Base-by-base conservation (phyloP, 2,329 filamentous ascomycete species). In the Penicillium decumbens region DNA sequence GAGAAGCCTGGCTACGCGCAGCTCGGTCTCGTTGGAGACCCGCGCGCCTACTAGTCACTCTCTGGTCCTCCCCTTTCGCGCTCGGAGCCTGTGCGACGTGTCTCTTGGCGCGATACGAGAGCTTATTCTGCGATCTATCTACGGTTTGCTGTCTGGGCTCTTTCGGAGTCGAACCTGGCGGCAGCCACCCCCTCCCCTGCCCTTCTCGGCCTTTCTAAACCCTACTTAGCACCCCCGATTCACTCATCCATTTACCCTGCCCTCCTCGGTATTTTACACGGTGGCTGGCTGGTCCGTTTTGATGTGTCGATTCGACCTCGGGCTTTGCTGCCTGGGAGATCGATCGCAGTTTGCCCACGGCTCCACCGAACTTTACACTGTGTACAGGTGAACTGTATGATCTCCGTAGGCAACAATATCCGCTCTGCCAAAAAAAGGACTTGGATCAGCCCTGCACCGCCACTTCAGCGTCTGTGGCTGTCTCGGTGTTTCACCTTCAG, bases 291-390 rank as follows among this genome's bases (percentile, higher is more conserved):
- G 27, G 12, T 15, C 38, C 9, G 15, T 9, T 41, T 50, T 29
- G 50, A 53, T 43, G 50, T 53, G 30, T 53, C 50, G 37, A 49
- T 46, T 42, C 40, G 47, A 47, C 42, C 43, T 47, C 47, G 47
- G 51, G 37, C 40, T 25, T 32, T 32, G 18, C 45, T 33, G 13
- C 50, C 45, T 12, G 45, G 27, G 38, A 15, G 24, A 25, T 37
- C 28, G 28, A 29, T 29, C 1, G 28, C 28, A 3, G 28, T 29
- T 29, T 29, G 28, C 28, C 9, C 28, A 10, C 6, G 32, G 32
- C 32, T 35, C 32, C n/a, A 35, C 32, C 32, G 32, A 35, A 8
- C n/a, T 35, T 18, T 23, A 23, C 20, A 23, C 20, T 28, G 27
- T 28, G 8, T 9, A 28, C 27, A 9, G 27, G 27, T 28, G 9